A percentile compares a stretch with the other conserved stretches of the same genome.
Conservation (phyloP, 2,329 filamentous ascomycete species). For the Penicillium occitanis region DNA sequence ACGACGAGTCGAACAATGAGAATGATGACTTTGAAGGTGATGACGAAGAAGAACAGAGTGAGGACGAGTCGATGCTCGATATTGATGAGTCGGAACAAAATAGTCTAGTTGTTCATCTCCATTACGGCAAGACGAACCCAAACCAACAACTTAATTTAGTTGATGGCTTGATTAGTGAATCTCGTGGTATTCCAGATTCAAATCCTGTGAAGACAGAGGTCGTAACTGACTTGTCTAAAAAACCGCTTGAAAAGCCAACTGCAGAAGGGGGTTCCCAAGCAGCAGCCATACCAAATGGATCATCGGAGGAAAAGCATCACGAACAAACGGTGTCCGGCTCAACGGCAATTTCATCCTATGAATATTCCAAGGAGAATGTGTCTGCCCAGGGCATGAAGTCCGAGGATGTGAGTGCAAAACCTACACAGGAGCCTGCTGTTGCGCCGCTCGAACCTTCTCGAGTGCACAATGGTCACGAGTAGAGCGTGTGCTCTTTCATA, state of each 20-base stretch:
- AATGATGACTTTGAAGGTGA: conserved; percentile 62
- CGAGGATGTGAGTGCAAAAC: conserved; percentile 12
- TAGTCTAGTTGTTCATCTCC: conserved; percentile 73
- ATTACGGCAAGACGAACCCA: conserved; percentile 39
- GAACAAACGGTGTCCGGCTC: conserved; percentile 10
- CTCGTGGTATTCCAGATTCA: not conserved
- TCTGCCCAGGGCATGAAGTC: conserved; percentile 8
- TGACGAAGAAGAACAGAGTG: conserved; percentile 33
- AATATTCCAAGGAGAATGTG: conserved; percentile 21
- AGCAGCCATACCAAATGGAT: not conserved
- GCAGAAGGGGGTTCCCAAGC: not conserved
- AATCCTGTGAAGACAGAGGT: conserved; percentile 9
- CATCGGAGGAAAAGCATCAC: not conserved
- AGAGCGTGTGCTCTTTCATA: conserved; percentile 1
- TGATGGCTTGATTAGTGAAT: conserved; percentile 9
- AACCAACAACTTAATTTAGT: conserved; percentile 23
- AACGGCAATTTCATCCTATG: conserved; percentile 1
- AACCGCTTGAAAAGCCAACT: conserved; percentile 1
- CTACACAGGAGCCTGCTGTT: conserved; percentile 1
- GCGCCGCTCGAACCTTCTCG: conserved; percentile 20
- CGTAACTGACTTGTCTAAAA: conserved; percentile 9
- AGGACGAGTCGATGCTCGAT: conserved; percentile 47
- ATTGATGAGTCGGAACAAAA: conserved; percentile 50
- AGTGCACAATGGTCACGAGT: conserved; percentile 16
- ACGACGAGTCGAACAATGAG: conserved; percentile 69